These are phyloP conservation scores for Fraxinus ornus DNA, from an alignment of 305 asterid species.

Conservation along the genomic window DNA sequence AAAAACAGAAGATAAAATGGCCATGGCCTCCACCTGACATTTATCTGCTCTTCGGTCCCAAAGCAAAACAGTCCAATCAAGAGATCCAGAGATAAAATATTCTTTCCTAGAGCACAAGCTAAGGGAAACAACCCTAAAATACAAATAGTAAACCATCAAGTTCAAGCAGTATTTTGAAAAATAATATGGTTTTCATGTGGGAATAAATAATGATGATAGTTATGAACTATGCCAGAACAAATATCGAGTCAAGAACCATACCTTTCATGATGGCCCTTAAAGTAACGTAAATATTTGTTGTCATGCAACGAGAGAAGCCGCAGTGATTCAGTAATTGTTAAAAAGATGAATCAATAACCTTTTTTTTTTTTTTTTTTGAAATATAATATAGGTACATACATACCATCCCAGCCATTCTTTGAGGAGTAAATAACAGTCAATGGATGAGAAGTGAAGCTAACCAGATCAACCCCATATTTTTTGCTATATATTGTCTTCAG, in stretches of 20 bases:
- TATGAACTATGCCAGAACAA: constrained; percentile 17
- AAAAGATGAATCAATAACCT: constrained; percentile 22
- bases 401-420: constrained; percentile 99
- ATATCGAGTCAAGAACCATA: constrained; percentile 24
- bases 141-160: constrained; percentile 19
- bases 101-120: constrained; percentile 81
- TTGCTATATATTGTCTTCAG: constrained; percentile 96
- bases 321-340: constrained; percentile 70
- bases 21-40: constrained; percentile 68
- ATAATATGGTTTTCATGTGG: neutral
- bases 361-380: constrained; percentile 20
- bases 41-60: constrained; percentile 99
- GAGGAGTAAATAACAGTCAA: constrained; percentile 95
- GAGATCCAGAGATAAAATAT: constrained; percentile 89
- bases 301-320: constrained; percentile 93
- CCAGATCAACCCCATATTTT: constrained; percentile 93
- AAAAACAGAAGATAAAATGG: constrained; percentile 15
- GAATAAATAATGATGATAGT: neutral
- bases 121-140: constrained; percentile 84
- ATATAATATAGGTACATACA: constrained; percentile 23
- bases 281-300: constrained; percentile 94
- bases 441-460: constrained; percentile 94
- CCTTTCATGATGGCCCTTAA: constrained; percentile 99
- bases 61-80: constrained; percentile 82
- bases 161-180: neutral